Conservation (phyloP, 495 filamentous ascomycete species). For the Hypoxylon fragiforme region DNA sequence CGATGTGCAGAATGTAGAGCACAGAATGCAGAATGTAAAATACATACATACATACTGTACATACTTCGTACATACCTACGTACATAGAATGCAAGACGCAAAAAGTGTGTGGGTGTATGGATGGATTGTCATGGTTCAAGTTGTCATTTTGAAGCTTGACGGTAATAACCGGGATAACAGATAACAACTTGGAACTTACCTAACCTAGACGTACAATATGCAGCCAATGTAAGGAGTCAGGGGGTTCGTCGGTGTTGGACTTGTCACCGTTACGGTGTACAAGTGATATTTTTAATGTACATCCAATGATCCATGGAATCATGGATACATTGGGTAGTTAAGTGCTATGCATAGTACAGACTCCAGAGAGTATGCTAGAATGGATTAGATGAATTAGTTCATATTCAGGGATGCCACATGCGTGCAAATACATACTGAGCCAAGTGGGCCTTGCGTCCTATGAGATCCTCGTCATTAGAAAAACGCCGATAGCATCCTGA, state of each 20-base stretch:
- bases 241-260: slow-evolving; percentile 26
- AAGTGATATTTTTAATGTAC: neutral
- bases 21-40: slow-evolving; percentile 18
- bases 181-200: slow-evolving; percentile 23
- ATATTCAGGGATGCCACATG: slow-evolving; percentile 22
- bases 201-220: slow-evolving; percentile 6
- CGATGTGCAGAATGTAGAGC: slow-evolving; percentile 1
- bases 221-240: slow-evolving; percentile 1
- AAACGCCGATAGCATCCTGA: slow-evolving; percentile 8
- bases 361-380: no score
- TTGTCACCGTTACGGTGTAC: slow-evolving; percentile 25
- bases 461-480: slow-evolving; percentile 29
- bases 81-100: slow-evolving; percentile 24
- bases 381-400: no score
- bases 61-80: no score
- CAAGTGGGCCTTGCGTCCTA: slow-evolving; percentile 28
- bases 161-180: slow-evolving; percentile 27
- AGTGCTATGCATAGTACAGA: no score
- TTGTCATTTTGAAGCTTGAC: slow-evolving; percentile 18
- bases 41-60: no score
- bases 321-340: no score
- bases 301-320: neutral
- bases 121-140: no score
- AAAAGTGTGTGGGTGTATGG: slow-evolving; percentile 5
- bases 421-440: slow-evolving; percentile 22